Percentiles rank a stretch among this genome's conserved stretches.
These are phyloP conservation scores for Aspergillus thermomutatus DNA, from an alignment of 2,329 filamentous ascomycete genomes.

Conservation along the genomic window DNA sequence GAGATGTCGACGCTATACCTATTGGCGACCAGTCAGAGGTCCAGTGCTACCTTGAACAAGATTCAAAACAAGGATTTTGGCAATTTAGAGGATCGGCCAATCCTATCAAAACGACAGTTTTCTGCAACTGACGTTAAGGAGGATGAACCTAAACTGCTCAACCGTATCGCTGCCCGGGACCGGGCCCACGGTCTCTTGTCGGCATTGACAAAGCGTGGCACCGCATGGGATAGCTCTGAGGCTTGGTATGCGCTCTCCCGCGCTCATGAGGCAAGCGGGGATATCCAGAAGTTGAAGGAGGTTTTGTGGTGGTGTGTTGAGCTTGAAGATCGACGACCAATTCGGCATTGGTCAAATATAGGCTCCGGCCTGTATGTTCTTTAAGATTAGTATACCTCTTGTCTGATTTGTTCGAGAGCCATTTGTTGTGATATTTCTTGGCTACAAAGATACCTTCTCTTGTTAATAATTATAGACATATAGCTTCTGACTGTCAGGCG, in stretches of 20 bases:
- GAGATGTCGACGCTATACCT: constrained; percentile 25
- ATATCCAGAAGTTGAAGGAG: constrained; percentile 83
- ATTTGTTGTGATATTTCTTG: constrained; percentile 9
- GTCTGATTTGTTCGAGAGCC: constrained; percentile 1
- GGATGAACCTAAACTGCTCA: constrained; percentile 65
- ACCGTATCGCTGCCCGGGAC: constrained; percentile 84
- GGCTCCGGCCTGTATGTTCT: constrained; percentile 65
- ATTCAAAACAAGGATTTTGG: neutral
- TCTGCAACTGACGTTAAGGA: constrained; percentile 12
- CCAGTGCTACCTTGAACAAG: constrained; percentile 1
- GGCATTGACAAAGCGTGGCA: constrained; percentile 77
- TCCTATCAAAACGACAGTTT: neutral
- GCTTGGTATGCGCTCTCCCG: constrained; percentile 88
- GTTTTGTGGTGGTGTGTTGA: constrained; percentile 98
- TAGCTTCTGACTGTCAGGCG: neutral
- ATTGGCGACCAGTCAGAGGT: constrained; percentile 19
- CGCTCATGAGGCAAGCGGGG: constrained; percentile 82
- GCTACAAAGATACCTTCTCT: constrained; percentile 25
- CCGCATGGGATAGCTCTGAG: constrained; percentile 86
- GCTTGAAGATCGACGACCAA: constrained; percentile 77
- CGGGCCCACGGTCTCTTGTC: constrained; percentile 81
- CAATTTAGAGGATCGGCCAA: neutral
- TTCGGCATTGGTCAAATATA: constrained; percentile 74
- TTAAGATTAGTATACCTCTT: constrained; percentile 26
- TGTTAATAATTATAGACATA: constrained; percentile 10